Evolutionary conservation across 352 stramenopile species (phyloP), one percentile per base, ranked within the genome.

Genomic region (Globisporangium sylvaticum): DNA sequence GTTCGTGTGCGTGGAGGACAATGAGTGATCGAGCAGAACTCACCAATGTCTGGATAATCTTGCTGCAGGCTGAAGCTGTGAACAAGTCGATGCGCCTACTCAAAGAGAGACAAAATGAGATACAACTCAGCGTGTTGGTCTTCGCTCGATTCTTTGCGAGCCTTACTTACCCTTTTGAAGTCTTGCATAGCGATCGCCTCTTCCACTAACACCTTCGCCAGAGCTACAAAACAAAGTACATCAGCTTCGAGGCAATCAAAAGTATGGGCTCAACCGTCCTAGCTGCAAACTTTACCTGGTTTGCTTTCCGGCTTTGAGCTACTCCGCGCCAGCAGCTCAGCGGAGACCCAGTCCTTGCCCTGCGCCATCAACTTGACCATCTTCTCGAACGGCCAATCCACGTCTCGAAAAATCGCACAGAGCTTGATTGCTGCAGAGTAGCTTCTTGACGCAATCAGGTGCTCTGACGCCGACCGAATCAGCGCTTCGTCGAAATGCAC

Each of bases 341-440:
- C 79, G 1, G 79, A 84, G 1, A 72, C 73, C 83, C 83, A 91
- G 58, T 91, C 81, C 58, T 89, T 91, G 4, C 70, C 67, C 42
- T 70, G 65, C 12, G 81, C 74, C 71, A 89, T 83, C 20, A 53
- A 62, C 12, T 54, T 52, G 20, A 84, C 72, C 32, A 87, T 79
- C 0, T 22, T 42, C 1, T 66, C 63, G 27, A 81, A 78, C 4
- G 74, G 64, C 78, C 76, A 88, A 4, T 71, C 55, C 12, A 84
- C 32, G 1, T 64, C 46, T 7, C 27, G 39, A 63, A 81, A 87
- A 0, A 72, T 77, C 20, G 60, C 55, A 22, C 72, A 79, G 25
- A 91, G 62, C 52, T 83, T 83, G 42, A 91, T 83, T 14, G 87
- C 52, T 6, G 79, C 76, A 31, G 76, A 72, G 65, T 89, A 76